A percentile compares a stretch with the other conserved stretches of the same genome.
Conservation (phyloP, 2,329 filamentous ascomycete species). For the Pseudocercospora crystallina region DNA sequence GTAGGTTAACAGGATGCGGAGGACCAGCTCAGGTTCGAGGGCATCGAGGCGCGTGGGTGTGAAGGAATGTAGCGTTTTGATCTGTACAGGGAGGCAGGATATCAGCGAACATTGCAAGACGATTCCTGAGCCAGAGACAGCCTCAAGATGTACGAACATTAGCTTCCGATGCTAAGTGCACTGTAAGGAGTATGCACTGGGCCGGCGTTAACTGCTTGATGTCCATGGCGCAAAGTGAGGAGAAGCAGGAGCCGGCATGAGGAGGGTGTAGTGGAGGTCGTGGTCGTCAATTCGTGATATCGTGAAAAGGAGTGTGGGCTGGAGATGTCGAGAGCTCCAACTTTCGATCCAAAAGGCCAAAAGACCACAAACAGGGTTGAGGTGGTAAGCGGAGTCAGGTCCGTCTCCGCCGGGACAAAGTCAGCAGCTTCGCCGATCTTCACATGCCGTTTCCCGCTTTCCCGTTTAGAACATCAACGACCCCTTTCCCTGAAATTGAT, state of each 20-base stretch:
- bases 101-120: too few species aligned
- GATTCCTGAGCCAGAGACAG: too few species aligned
- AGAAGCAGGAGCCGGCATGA: neutral
- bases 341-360: too few species aligned
- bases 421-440: too few species aligned
- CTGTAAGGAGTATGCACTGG: slow-evolving; percentile 71
- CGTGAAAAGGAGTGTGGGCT: neutral
- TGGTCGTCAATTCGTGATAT: neutral
- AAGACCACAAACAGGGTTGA: too few species aligned
- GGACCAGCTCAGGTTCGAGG: slow-evolving; percentile 63
- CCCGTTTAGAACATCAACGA: too few species aligned
- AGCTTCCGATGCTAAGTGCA: slow-evolving; percentile 65
- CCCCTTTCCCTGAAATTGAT: too few species aligned
- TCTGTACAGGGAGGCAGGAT: neutral
- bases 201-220: slow-evolving; percentile 57
- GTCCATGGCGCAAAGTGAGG: slow-evolving; percentile 12
- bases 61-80: slow-evolving; percentile 62
- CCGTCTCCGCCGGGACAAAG: too few species aligned
- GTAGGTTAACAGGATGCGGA: slow-evolving; percentile 74
- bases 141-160: slow-evolving; percentile 42
- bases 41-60: slow-evolving; percentile 57
- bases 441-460: too few species aligned
- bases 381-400: too few species aligned
- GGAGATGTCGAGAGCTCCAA: neutral
- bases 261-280: neutral